Conservation (phyloP, 805 yeast genomes). For the Hanseniaspora pseudoguilliermondii region DNA sequence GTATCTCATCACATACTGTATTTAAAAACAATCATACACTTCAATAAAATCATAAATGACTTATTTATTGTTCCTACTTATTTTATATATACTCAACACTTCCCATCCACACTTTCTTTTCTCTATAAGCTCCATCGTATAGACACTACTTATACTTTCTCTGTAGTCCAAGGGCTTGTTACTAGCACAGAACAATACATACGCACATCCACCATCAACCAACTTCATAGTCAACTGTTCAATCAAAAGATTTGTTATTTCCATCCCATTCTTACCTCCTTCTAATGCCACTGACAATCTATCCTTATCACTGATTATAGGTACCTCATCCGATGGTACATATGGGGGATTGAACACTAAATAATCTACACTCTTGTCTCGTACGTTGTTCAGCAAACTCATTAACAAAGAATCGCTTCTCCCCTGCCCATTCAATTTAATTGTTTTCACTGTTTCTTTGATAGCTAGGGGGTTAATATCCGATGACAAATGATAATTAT, state of each 20-base stretch:
- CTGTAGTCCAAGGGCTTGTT: conserved; percentile 58
- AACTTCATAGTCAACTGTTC: conserved; percentile 41
- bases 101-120: conserved; percentile 93
- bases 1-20: too few species aligned
- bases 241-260: conserved; percentile 55
- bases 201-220: conserved; percentile 59
- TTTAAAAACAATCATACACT: too few species aligned
- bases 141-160: conserved; percentile 30
- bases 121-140: conserved; percentile 44
- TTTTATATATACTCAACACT: conserved; percentile 62
- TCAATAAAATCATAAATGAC: too few species aligned
- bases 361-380: conserved; percentile 44
- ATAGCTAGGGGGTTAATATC: conserved; percentile 79
- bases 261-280: conserved; percentile 90
- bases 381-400: conserved; percentile 42
- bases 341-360: conserved; percentile 91
- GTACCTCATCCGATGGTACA: conserved; percentile 76
- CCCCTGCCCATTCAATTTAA: conserved; percentile 19
- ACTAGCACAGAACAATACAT: conserved; percentile 81
- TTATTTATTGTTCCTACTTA: conserved; percentile 21
- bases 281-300: conserved; percentile 86
- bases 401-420: conserved; percentile 41
- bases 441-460: conserved; percentile 36
- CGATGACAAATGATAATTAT: conserved; percentile 48
- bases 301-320: conserved; percentile 36